Conservation (phyloP, 305 asterid species). For the Andrographis paniculata region DNA sequence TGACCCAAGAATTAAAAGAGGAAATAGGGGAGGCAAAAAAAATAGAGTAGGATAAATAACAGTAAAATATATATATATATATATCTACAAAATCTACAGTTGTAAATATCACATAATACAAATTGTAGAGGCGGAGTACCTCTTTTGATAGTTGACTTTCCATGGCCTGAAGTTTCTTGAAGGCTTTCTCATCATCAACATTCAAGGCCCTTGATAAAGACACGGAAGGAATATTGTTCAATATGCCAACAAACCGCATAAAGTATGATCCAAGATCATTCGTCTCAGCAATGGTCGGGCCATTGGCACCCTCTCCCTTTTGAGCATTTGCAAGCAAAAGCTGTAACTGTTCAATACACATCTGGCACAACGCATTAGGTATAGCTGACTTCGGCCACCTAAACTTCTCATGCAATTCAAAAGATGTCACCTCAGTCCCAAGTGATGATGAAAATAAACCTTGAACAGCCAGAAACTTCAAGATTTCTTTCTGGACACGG, state of each 20-base stretch:
- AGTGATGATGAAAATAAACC: conserved; percentile 90
- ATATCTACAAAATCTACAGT: neutral
- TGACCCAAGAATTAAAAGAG: no score
- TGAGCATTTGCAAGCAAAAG: conserved; percentile 67
- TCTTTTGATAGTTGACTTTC: conserved; percentile 68
- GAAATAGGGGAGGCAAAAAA: no score
- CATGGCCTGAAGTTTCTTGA: conserved; percentile 62
- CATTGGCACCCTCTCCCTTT: conserved; percentile 59
- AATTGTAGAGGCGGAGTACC: conserved; percentile 32
- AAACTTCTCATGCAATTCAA: conserved; percentile 81
- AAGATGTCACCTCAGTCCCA: conserved; percentile 94
- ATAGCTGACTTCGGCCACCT: conserved; percentile 82
- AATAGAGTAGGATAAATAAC: no score
- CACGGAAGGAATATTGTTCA: conserved; percentile 88
- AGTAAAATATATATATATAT: neutral
- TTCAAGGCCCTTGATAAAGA: conserved; percentile 64
- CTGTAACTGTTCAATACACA: conserved; percentile 92
- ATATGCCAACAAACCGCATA: conserved; percentile 61
- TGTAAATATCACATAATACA: conserved; percentile 4
- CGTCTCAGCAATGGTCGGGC: conserved; percentile 48
- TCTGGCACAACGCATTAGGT: conserved; percentile 65
- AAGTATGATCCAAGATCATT: conserved; percentile 88
- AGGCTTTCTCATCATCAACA: conserved; percentile 67
- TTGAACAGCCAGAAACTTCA: conserved; percentile 91
- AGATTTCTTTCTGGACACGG: conserved; percentile 70